Conservation (phyloP, 352 stramenopile genomes). For the Globisporangium recalcitrans region DNA sequence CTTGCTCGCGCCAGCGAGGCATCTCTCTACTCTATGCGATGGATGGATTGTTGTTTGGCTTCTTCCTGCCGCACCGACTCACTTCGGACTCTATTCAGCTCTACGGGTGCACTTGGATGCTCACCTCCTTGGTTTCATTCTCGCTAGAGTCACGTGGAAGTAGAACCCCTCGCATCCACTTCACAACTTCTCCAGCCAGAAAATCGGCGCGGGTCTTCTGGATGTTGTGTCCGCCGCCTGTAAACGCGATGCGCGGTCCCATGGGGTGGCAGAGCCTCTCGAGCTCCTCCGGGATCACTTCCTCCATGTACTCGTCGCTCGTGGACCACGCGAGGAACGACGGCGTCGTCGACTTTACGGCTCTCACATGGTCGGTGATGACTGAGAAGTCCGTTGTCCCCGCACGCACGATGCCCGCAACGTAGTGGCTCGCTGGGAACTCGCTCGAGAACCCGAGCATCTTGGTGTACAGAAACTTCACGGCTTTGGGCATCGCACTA, state of each 20-base stretch:
- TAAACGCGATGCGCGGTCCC: conserved; percentile 35
- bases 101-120: not conserved
- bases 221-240: conserved; percentile 46
- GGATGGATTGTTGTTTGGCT: too few relatives aligned
- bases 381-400: conserved; percentile 39
- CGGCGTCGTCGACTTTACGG: conserved; percentile 18
- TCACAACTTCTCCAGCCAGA: conserved; percentile 18
- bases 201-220: conserved; percentile 48
- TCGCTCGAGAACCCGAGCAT: conserved; percentile 27
- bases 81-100: not conserved
- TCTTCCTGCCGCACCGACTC: too few relatives aligned
- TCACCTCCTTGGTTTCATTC: not conserved
- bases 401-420: conserved; percentile 34
- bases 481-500: conserved; percentile 9
- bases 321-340: conserved; percentile 39
- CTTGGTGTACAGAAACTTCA: conserved; percentile 38
- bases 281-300: conserved; percentile 33
- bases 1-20: too few relatives aligned
- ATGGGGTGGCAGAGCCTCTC: conserved; percentile 19
- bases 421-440: conserved; percentile 26
- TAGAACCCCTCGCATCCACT: conserved; percentile 25
- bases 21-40: not conserved
- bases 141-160: not conserved
- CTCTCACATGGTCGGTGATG: conserved; percentile 29
- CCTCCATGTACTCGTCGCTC: conserved; percentile 48